Percentiles rank a stretch among this genome's conserved stretches.
Conservation (phyloP, 108 stramenopile genomes). For the Nitzschia sp. region DNA sequence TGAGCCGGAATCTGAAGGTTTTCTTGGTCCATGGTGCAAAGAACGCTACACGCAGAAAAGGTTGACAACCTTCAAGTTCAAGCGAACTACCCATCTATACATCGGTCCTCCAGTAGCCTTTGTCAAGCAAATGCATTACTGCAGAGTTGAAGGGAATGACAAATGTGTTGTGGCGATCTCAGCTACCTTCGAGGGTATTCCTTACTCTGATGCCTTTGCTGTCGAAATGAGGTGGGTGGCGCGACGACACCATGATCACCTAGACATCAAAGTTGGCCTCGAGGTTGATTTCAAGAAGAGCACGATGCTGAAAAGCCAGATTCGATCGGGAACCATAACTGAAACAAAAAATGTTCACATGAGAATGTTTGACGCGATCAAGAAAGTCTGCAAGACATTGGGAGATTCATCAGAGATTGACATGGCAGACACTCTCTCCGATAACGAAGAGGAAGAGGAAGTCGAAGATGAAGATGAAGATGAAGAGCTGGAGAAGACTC, state of each 20-base stretch:
- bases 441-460: not conserved
- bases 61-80: constrained; percentile 65
- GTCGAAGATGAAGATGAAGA: constrained; percentile 6
- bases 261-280: constrained; percentile 74
- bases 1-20: constrained; percentile 31
- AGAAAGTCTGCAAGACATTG: constrained; percentile 31
- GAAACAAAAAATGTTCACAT: constrained; percentile 71
- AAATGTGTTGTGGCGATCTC: constrained; percentile 66
- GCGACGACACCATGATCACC: constrained; percentile 42
- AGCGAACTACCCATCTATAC: constrained; percentile 73
- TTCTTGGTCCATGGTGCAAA: constrained; percentile 55
- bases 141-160: constrained; percentile 62
- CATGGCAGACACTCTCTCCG: not conserved
- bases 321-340: constrained; percentile 58
- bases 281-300: constrained; percentile 75
- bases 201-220: constrained; percentile 76
- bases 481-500: not conserved
- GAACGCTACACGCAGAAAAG: constrained; percentile 54
- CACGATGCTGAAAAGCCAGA: constrained; percentile 76
- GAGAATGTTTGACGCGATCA: constrained; percentile 63
- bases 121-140: constrained; percentile 80
- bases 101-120: constrained; percentile 80
- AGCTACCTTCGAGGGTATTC: constrained; percentile 79
- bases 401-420: not conserved
- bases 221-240: constrained; percentile 87